These are phyloP conservation scores for Colletotrichum sp. DNA, from an alignment of 2,329 filamentous ascomycete species.

Conservation along the genomic window DNA sequence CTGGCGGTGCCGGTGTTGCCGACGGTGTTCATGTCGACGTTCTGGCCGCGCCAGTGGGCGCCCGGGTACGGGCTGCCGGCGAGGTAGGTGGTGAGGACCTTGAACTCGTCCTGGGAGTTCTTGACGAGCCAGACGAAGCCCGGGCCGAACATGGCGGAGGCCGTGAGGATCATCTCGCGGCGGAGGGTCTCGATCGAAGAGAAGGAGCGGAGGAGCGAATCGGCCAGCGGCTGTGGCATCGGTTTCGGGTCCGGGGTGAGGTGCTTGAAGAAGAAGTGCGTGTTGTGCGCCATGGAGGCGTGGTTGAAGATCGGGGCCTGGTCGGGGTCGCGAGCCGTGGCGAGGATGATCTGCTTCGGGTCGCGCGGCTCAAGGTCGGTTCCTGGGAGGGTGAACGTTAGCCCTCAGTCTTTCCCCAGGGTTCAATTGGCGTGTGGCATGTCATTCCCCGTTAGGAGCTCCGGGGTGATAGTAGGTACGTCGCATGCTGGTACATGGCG, in stretches of 20 bases:
- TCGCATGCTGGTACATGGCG: not conserved
- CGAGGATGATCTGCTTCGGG: slow-evolving; percentile 72
- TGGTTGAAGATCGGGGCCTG: slow-evolving; percentile 89
- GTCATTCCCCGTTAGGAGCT: not conserved
- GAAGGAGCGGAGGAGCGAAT: slow-evolving; percentile 73
- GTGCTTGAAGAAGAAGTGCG: slow-evolving; percentile 77
- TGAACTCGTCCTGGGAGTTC: slow-evolving; percentile 50
- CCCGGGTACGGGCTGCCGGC: slow-evolving; percentile 87
- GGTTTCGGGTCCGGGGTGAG: slow-evolving; percentile 45
- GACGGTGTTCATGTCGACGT: slow-evolving; percentile 72
- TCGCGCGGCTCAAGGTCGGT: slow-evolving; percentile 66
- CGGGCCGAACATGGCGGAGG: slow-evolving; percentile 91
- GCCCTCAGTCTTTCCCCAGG: not conserved
- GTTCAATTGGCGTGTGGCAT: not conserved
- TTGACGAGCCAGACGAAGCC: slow-evolving; percentile 96
- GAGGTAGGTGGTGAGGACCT: slow-evolving; percentile 87
- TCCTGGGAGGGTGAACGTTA: slow-evolving; percentile 47
- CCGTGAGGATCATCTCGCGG: slow-evolving; percentile 79
- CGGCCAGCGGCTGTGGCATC: slow-evolving; percentile 62
- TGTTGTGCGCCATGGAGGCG: slow-evolving; percentile 96
- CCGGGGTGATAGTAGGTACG: not conserved
- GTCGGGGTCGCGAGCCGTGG: slow-evolving; percentile 78
- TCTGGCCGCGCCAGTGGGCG: slow-evolving; percentile 79
- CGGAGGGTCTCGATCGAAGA: slow-evolving; percentile 83
- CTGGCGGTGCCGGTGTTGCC: slow-evolving; percentile 42